Conservation (phyloP, 1,139 yeast species). For the Kodamaea suecica region DNA sequence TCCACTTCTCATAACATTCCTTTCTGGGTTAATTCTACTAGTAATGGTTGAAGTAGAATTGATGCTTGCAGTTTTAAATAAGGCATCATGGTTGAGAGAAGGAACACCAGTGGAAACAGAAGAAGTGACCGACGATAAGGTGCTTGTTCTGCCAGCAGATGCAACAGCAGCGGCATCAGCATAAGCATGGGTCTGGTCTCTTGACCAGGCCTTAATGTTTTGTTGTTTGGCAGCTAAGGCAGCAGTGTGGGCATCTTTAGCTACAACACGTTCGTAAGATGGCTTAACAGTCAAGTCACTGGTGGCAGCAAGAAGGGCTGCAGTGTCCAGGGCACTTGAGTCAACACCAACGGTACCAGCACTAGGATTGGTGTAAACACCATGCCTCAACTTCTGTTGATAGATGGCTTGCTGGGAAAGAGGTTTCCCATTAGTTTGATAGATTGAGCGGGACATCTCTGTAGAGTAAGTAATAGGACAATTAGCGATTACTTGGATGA, state of each 20-base stretch:
- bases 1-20: slow-evolving; percentile 43
- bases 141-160: slow-evolving; percentile 11
- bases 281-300: slow-evolving; percentile 63
- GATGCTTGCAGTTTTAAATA: slow-evolving; percentile 41
- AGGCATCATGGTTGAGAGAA: slow-evolving; percentile 33
- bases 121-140: slow-evolving; percentile 13
- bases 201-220: slow-evolving; percentile 41
- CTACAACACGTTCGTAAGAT: slow-evolving; percentile 57
- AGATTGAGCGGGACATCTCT: slow-evolving; percentile 50
- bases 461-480: too few relatives aligned
- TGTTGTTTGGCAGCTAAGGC: slow-evolving; percentile 55
- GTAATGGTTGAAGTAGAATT: slow-evolving; percentile 46
- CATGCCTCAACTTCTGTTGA: slow-evolving; percentile 73
- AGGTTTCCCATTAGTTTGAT: slow-evolving; percentile 67
- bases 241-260: slow-evolving; percentile 66
- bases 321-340: slow-evolving; percentile 67
- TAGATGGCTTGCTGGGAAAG: slow-evolving; percentile 72
- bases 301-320: slow-evolving; percentile 70
- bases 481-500: background rate
- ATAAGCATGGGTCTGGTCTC: slow-evolving; percentile 38
- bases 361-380: slow-evolving; percentile 70
- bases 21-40: slow-evolving; percentile 48
- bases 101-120: slow-evolving; percentile 34
- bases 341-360: slow-evolving; percentile 67
- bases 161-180: slow-evolving; percentile 49